Evolutionary conservation across 805 yeast species (phyloP).

Genomic region (Saccharomyces kudriavzevii): DNA sequence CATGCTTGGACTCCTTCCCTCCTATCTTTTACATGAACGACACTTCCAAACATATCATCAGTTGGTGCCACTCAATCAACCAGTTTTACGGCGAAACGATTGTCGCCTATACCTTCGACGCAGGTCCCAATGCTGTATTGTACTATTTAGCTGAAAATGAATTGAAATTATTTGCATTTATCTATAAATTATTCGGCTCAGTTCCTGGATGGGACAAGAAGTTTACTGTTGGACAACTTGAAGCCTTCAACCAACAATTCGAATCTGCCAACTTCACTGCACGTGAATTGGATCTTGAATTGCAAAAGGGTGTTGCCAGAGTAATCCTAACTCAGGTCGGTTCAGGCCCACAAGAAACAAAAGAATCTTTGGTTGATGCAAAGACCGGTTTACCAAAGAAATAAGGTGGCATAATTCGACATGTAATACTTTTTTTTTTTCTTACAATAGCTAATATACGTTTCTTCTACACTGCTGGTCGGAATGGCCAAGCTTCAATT

Average conservation of each 20-base stretch:
- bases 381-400: conserved; percentile 53
- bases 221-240: conserved; percentile 26
- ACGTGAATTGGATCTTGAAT: conserved; percentile 38
- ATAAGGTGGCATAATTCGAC: neutral
- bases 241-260: conserved; percentile 18
- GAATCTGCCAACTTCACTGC: conserved; percentile 23
- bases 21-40: conserved; percentile 94
- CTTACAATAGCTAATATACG: neutral
- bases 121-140: conserved; percentile 97
- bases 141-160: conserved; percentile 79
- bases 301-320: conserved; percentile 67
- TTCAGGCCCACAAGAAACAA: conserved; percentile 66
- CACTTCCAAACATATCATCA: conserved; percentile 75
- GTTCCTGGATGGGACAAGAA: conserved; percentile 64
- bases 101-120: conserved; percentile 97
- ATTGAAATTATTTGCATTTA: conserved; percentile 58
- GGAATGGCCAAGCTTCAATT: neutral
- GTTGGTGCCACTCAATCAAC: conserved; percentile 71
- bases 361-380: conserved; percentile 48
- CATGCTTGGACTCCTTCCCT: conserved; percentile 91
- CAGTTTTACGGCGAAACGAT: conserved; percentile 45
- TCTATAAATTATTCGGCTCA: conserved; percentile 49
- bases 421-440: neutral
- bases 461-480: neutral
- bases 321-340: conserved; percentile 84